Base-by-base conservation (phyloP, 306 rosid species). In the Casuarina cunninghamiana region DNA sequence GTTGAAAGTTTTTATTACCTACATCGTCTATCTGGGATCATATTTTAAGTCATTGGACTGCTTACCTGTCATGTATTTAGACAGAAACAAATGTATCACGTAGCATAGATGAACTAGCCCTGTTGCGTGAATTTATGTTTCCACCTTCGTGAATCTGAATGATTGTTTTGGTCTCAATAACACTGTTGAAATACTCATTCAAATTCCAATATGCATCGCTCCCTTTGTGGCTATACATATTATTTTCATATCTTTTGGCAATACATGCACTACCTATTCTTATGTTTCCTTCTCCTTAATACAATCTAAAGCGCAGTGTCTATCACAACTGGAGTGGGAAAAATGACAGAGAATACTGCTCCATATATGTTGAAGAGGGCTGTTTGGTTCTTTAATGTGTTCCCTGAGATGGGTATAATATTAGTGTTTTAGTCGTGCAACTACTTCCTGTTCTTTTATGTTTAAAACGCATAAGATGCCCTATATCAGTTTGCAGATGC, bases 401-500 rank as follows among this genome's bases (percentile, higher is more conserved):
- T 44, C 65, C 53, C 60, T 49, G 72, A 44, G 72, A 45, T 49
- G 65, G 58, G 72, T 72, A 78, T 61, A 21, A 6, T 6, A 6
- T 80, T 38, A 16, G 49, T 44, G 41, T 60, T 53, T 37, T 77
- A 77, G 16, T 16, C 69, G 53, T 72, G 55, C 58, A 76, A 42
- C 63, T 65, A 4, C 10, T 76, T 38, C 70, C n/a, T 38, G 51
- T 61, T 70, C 72, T 58, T 68, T 71, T 41, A 41, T 51, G 72
- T 68, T 44, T 74, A 48, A 37, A 51, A 65, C 49, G 39, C 49
- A 37, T 62, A 53, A 35, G 71, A 55, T 65, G 78, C 50, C 5
- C 73, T 51, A 39, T 35, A 46, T 42, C 58, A 67, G 75, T 78
- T 32, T 77, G 75, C 66, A 77, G 69, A 71, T 58, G 45, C 66